Conservation (phyloP, 2,329 filamentous ascomycete species). For the Epichloe aotearoae region DNA sequence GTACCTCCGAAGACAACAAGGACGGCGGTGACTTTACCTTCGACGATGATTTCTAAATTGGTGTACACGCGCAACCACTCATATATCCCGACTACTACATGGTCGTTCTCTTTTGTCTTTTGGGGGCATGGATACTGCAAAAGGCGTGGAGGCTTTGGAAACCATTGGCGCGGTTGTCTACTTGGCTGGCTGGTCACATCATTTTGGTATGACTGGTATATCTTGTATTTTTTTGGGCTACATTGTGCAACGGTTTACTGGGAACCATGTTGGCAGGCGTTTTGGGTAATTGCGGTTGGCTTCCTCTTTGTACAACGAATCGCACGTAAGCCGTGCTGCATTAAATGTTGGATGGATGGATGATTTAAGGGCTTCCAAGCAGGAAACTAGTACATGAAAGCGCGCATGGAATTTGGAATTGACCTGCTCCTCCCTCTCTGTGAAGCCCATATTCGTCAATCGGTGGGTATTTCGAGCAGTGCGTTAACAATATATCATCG, state of each 20-base stretch:
- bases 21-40: conserved; percentile 75
- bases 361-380: conserved; percentile 1
- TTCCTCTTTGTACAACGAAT: background rate
- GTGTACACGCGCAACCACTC: conserved; percentile 8
- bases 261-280: conserved; percentile 9
- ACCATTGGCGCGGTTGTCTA: background rate
- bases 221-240: conserved; percentile 3
- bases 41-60: conserved; percentile 84
- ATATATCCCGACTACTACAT: conserved; percentile 8
- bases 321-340: background rate
- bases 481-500: background rate
- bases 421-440: background rate
- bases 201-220: background rate
- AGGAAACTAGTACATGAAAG: background rate
- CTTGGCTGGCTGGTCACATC: background rate
- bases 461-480: background rate
- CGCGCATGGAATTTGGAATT: background rate
- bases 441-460: background rate
- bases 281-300: conserved; percentile 5
- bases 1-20: conserved; percentile 31
- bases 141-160: conserved; percentile 7
- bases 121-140: conserved; percentile 10
- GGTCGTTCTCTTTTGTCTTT: conserved; percentile 8
- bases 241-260: background rate
- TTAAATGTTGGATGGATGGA: conserved; percentile 8